These are phyloP conservation scores for Candida arabinofermentans DNA, from an alignment of 805 yeast species.

Conservation along the genomic window DNA sequence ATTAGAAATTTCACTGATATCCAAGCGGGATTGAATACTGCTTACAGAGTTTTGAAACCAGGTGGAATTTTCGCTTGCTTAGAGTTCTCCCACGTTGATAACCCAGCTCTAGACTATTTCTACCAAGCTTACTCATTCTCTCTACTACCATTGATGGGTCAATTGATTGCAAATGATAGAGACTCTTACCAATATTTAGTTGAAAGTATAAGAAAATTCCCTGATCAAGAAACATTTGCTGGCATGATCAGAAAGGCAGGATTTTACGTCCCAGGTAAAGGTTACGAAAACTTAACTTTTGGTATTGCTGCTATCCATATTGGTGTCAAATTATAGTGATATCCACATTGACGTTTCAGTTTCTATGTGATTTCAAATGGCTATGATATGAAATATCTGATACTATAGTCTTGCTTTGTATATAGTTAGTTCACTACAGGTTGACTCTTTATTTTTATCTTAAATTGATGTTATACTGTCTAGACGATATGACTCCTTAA, in stretches of 20 bases:
- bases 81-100: constrained; percentile 90
- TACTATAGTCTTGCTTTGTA: no score
- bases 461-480: no score
- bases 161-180: constrained; percentile 89
- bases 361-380: no score
- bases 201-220: constrained; percentile 89
- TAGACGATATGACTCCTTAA: no score
- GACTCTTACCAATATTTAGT: constrained; percentile 96
- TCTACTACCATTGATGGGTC: constrained; percentile 90
- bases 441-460: no score
- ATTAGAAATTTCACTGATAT: constrained; percentile 94
- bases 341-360: no score
- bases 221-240: constrained; percentile 87
- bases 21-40: constrained; percentile 92
- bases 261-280: constrained; percentile 82
- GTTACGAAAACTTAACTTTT: constrained; percentile 90
- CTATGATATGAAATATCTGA: no score
- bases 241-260: constrained; percentile 94
- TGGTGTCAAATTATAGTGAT: constrained; percentile 76
- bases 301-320: constrained; percentile 96
- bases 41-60: constrained; percentile 91
- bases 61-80: constrained; percentile 97
- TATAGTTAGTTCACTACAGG: no score
- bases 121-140: constrained; percentile 90
- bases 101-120: constrained; percentile 64